phyloP scores from a whole-genome alignment of 2,329 filamentous ascomycete genomes.

The Hymenoscyphus infarciens region DNA sequence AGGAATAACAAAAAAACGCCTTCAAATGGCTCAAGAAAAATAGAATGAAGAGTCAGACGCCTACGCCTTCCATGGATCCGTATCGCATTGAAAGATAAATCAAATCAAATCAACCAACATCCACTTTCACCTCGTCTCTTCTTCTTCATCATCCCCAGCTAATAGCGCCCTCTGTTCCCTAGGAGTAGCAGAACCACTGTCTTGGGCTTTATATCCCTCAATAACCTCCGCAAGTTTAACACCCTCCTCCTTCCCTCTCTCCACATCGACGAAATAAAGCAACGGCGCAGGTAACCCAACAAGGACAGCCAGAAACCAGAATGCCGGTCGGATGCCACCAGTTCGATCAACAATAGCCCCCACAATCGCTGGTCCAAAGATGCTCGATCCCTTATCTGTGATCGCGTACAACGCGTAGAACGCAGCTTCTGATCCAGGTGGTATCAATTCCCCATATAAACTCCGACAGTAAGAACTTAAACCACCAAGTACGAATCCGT shows the following conservation, averaged over 20 bases:
- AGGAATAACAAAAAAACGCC: background rate
- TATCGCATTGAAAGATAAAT: background rate
- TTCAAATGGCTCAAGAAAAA: background rate
- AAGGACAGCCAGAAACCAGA: slow-evolving; percentile 85
- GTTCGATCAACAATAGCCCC: slow-evolving; percentile 84
- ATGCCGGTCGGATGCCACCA: slow-evolving; percentile 79
- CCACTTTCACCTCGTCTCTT: background rate
- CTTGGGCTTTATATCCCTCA: slow-evolving; percentile 45
- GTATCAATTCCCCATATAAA: slow-evolving; percentile 89
- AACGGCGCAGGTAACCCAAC: slow-evolving; percentile 81
- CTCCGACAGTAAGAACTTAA: slow-evolving; percentile 88
- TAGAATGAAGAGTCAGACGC: background rate
- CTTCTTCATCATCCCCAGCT: slow-evolving; percentile 10
- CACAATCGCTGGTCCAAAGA: slow-evolving; percentile 93
- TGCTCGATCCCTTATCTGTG: slow-evolving; percentile 90
- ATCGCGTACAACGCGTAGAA: slow-evolving; percentile 98
- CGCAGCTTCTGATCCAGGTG: slow-evolving; percentile 87
- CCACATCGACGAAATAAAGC: slow-evolving; percentile 81
- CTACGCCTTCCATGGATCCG: background rate
- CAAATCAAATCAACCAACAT: background rate
- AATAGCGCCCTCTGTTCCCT: slow-evolving; percentile 15
- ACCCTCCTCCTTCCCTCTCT: slow-evolving; percentile 69
- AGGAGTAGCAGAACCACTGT: slow-evolving; percentile 17
- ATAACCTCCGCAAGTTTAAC: slow-evolving; percentile 59
- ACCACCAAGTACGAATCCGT: slow-evolving; percentile 91